Evolutionary conservation across 1,139 yeast species (phyloP), one percentile per base, ranked within the genome.

Genomic region (Saccharomyces hybrid): DNA sequence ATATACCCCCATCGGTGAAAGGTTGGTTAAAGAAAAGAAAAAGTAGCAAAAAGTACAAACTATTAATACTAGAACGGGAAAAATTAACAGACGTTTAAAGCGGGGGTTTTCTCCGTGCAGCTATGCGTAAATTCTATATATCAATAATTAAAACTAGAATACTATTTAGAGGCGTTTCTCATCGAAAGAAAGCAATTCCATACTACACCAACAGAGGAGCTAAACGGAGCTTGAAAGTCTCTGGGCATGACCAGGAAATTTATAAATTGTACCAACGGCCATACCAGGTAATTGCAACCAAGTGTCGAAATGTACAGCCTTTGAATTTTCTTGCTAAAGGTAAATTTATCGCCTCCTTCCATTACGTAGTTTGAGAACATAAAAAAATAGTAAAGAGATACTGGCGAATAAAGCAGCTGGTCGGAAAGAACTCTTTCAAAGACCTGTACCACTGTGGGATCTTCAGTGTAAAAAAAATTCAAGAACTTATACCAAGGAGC

Each of bases 221-320:
- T 85, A 67, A 93, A 91, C 0, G 97, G 97, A 3, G 91, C 96
- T 70, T 93, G 98, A 61, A 83, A 79, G 58, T 80, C 79, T 54
- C 83, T 75, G 0, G 98, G 97, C 67, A 93, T 81, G 8, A 88
- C 67, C 58, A 89, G 75, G 65, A 93, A 93, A 70, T 93, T 93
- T 62, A 91, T 75, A 63, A 93, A 88, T 69, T 93, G 98, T 6
- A 93, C 95, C 1, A 91, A 82, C 51, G 96, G 95, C 99, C 99
- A 93, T n/a, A 93, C 83, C 55, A 87, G 77, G 69, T 85, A 88
- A 69, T 90, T 91, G 55, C 85, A 82, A 47, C 86, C 82, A 56
- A 91, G 72, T 0, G 98, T 93, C 47, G 84, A 82, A 38, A 91
- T 70, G 68, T 89, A 91, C 4, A 86, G 75, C 56, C 78, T 80